Evolutionary conservation across 2,329 filamentous ascomycete species (phyloP).

Genomic region (Bertia moriformis): DNA sequence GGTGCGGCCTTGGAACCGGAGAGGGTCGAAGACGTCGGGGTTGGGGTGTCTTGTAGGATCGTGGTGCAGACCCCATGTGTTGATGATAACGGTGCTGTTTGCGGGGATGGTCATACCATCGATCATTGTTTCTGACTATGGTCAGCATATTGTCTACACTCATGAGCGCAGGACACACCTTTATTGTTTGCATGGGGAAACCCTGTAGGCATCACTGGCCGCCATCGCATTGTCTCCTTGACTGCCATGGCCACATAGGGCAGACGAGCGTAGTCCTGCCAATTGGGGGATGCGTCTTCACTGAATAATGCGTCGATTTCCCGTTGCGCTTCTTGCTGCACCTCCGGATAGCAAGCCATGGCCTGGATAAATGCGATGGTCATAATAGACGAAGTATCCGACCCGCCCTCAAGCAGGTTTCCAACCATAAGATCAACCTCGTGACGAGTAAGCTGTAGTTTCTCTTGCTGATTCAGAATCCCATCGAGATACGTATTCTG

Average conservation of each 20-base stretch:
- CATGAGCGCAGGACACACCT: no score
- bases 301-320: no score
- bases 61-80: neutral
- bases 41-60: neutral
- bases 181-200: no score
- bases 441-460: neutral
- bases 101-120: neutral
- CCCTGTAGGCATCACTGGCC: no score
- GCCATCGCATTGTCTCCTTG: neutral
- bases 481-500: no score
- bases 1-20: constrained; percentile 3
- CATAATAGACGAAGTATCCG: neutral
- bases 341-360: neutral
- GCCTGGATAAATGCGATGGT: neutral
- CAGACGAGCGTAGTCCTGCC: neutral
- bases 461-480: no score
- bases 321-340: neutral
- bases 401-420: neutral
- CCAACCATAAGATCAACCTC: neutral
- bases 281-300: no score
- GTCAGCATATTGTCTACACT: no score
- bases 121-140: no score
- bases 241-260: neutral
- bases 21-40: neutral
- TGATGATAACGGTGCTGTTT: neutral